These are phyloP conservation scores for Acacia melanoxylon DNA, from an alignment of 306 rosid species.

Conservation along the genomic window DNA sequence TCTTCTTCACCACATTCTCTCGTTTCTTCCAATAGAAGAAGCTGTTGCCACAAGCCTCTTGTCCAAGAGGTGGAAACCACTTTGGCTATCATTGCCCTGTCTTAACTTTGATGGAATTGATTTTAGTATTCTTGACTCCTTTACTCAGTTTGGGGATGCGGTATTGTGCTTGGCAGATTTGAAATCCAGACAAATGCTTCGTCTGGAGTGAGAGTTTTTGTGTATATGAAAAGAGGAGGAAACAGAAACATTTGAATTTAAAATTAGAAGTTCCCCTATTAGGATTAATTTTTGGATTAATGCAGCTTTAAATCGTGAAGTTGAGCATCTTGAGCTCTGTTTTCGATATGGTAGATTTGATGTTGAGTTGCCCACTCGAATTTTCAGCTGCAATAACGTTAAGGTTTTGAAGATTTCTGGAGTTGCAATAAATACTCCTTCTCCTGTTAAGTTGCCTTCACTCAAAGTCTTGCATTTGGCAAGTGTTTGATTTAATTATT, in stretches of 20 bases:
- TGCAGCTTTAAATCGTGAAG: not conserved
- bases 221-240: not conserved
- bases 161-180: not conserved
- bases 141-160: not conserved
- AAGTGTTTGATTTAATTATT: not conserved
- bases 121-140: not conserved
- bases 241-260: too few relatives aligned
- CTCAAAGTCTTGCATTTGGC: not conserved
- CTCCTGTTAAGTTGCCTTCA: not conserved
- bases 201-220: not conserved
- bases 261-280: not conserved
- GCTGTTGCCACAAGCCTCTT: conserved; percentile 27
- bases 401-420: not conserved
- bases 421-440: not conserved
- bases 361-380: not conserved
- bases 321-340: not conserved
- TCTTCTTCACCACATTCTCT: not conserved
- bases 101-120: not conserved
- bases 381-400: not conserved
- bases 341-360: not conserved
- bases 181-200: not conserved
- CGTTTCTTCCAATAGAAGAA: conserved; percentile 7
- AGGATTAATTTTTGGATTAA: not conserved
- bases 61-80: conserved; percentile 32
- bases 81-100: conserved; percentile 22